A percentile compares a stretch with the other conserved stretches of the same genome.
Evolutionary conservation across 345 rosid genomes (phyloP).

Genomic region (Melaleuca quinquenervia): DNA sequence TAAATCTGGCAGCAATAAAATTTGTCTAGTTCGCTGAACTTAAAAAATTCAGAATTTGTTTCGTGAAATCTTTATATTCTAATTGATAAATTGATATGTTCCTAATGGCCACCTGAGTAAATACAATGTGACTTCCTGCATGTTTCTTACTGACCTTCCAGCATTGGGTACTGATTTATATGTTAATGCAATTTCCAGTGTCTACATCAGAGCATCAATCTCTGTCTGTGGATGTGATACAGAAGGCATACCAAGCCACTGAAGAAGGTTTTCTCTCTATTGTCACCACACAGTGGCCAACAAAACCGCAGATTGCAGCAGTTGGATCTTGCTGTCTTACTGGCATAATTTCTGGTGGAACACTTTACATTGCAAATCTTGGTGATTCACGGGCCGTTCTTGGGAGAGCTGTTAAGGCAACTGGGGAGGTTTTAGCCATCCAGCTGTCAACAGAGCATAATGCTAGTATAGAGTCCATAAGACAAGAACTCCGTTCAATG

Average conservation of each 20-base stretch:
- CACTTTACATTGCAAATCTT: constrained; percentile 34
- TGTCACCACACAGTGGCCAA: constrained; percentile 34
- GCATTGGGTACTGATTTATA: background rate
- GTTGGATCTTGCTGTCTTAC: constrained; percentile 46
- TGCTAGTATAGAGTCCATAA: constrained; percentile 34
- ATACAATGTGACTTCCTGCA: background rate
- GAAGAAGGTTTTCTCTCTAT: constrained; percentile 39
- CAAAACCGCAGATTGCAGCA: constrained; percentile 41
- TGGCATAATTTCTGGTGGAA: constrained; percentile 31
- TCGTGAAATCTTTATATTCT: background rate
- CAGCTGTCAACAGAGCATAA: constrained; percentile 46
- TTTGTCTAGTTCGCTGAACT: background rate
- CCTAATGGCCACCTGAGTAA: background rate
- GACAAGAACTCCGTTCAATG: constrained; percentile 26
- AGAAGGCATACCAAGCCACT: constrained; percentile 40
- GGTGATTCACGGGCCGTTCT: constrained; percentile 49
- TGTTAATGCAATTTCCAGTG: constrained; percentile 11
- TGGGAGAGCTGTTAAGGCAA: constrained; percentile 34
- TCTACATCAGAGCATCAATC: constrained; percentile 32
- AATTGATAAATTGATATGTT: background rate
- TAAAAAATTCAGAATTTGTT: background rate
- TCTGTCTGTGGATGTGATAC: constrained; percentile 31
- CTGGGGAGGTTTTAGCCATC: constrained; percentile 34
- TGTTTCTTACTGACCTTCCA: background rate
- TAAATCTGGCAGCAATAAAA: background rate